A percentile compares a stretch with the other conserved stretches of the same genome.
Conservation (phyloP, 192 early-diverging fungal genomes). For the Geosiphon pyriformis region DNA sequence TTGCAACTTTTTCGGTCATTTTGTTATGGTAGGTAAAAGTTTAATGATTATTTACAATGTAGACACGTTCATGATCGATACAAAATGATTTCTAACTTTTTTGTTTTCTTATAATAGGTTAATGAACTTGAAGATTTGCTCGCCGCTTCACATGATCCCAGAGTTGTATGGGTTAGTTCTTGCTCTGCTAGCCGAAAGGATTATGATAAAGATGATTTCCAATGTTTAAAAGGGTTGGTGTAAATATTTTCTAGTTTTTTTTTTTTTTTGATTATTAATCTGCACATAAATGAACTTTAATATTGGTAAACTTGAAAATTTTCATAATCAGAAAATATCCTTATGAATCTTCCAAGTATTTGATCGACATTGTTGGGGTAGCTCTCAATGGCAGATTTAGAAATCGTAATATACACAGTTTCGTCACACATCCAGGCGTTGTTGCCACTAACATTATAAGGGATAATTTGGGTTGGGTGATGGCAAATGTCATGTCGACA, state of each 20-base stretch:
- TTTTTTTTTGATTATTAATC: neutral
- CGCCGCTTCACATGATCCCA: conserved; percentile 33
- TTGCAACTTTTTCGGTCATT: conserved; percentile 56
- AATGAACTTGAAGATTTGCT: conserved; percentile 43
- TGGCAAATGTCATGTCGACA: neutral
- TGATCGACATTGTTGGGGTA: conserved; percentile 40
- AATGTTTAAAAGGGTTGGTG: conserved; percentile 38
- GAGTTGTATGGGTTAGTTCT: conserved; percentile 55
- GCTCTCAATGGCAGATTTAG: conserved; percentile 27
- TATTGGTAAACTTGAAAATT: neutral
- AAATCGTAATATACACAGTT: conserved; percentile 35
- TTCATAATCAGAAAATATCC: conserved; percentile 23
- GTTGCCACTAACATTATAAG: conserved; percentile 36
- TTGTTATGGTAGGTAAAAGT: conserved; percentile 39
- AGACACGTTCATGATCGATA: neutral
- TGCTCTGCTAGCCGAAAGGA: conserved; percentile 30
- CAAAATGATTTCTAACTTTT: too few relatives aligned
- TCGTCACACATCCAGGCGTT: conserved; percentile 50
- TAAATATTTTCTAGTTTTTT: neutral
- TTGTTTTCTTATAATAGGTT: conserved; percentile 29
- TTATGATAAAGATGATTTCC: conserved; percentile 44
- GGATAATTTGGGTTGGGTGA: conserved; percentile 5
- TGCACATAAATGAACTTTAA: neutral
- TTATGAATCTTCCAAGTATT: conserved; percentile 56
- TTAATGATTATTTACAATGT: neutral